These are phyloP conservation scores for Beauveria scarabaeidicola DNA, from an alignment of 2,329 filamentous ascomycete species.

Conservation along the genomic window DNA sequence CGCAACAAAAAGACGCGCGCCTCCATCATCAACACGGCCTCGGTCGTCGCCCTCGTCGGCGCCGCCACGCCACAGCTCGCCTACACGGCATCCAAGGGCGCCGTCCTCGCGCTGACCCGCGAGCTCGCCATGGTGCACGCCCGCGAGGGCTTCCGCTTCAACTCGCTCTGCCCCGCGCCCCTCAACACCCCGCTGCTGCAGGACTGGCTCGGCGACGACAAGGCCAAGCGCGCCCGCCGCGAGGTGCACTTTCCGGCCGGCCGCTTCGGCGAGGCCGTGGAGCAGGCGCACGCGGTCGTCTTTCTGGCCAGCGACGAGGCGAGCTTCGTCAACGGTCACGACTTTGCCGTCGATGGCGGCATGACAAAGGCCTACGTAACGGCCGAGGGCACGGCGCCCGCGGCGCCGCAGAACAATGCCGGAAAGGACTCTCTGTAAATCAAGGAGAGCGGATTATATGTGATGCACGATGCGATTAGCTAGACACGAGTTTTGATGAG, in stretches of 20 bases:
- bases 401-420: conserved; percentile 54
- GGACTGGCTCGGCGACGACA: conserved; percentile 86
- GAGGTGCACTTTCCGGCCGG: conserved; percentile 86
- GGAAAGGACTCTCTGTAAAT: conserved; percentile 36
- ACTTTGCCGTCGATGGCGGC: conserved; percentile 92
- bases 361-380: conserved; percentile 89
- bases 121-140: conserved; percentile 90
- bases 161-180: conserved; percentile 80
- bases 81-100: conserved; percentile 91
- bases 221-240: conserved; percentile 69
- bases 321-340: conserved; percentile 82
- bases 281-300: conserved; percentile 83
- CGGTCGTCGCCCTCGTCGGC: conserved; percentile 78
- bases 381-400: conserved; percentile 47
- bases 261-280: conserved; percentile 85
- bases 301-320: conserved; percentile 84
- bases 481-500: no score
- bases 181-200: conserved; percentile 87
- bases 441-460: no score
- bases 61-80: conserved; percentile 83
- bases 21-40: conserved; percentile 88
- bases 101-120: conserved; percentile 80
- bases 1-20: conserved; percentile 69
- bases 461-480: no score
- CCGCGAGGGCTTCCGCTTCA: conserved; percentile 81